These are phyloP conservation scores for Oryza meridionalis DNA, from an alignment of 176 grass and related monocot genomes.

Conservation along the genomic window DNA sequence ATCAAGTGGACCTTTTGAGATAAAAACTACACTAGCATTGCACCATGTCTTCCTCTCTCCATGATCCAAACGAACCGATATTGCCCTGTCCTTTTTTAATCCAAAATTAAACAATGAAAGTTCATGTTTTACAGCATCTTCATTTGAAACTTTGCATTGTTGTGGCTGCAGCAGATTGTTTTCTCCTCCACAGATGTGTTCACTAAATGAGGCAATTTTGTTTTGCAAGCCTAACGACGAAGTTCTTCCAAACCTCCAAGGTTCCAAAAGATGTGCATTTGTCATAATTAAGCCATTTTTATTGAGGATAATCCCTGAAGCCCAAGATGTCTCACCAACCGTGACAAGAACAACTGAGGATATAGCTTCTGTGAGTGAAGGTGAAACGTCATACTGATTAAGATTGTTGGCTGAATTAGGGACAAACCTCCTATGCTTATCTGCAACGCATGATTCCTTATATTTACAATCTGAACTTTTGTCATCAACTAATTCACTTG, in stretches of 20 bases:
- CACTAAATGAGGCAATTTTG: constrained; percentile 42
- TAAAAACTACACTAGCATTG: constrained; percentile 75
- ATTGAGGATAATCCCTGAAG: constrained; percentile 92
- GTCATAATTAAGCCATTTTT: constrained; percentile 80
- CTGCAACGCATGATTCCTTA: constrained; percentile 16
- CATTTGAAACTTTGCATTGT: constrained; percentile 35
- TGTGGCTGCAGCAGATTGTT: constrained; percentile 32
- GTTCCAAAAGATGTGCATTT: constrained; percentile 95
- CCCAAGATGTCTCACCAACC: constrained; percentile 80
- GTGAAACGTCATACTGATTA: constrained; percentile 26
- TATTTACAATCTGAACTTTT: constrained; percentile 32
- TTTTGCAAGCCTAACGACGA: constrained; percentile 58
- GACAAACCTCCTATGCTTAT: constrained; percentile 36
- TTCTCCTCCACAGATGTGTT: constrained; percentile 18
- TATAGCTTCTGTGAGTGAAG: constrained; percentile 57
- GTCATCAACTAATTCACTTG: constrained; percentile 44
- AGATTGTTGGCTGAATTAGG: constrained; percentile 31
- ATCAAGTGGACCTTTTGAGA: constrained; percentile 86
- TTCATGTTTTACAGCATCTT: constrained; percentile 51
- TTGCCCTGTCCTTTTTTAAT: constrained; percentile 64
- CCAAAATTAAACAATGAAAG: constrained; percentile 50
- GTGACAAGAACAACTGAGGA: constrained; percentile 84
- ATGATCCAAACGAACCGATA: constrained; percentile 75
- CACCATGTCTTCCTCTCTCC: constrained; percentile 61
- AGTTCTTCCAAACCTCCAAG: constrained; percentile 93